These are phyloP conservation scores for Isoetes taiwanensis DNA, from an alignment of 75 land plant species.

Conservation along the genomic window DNA sequence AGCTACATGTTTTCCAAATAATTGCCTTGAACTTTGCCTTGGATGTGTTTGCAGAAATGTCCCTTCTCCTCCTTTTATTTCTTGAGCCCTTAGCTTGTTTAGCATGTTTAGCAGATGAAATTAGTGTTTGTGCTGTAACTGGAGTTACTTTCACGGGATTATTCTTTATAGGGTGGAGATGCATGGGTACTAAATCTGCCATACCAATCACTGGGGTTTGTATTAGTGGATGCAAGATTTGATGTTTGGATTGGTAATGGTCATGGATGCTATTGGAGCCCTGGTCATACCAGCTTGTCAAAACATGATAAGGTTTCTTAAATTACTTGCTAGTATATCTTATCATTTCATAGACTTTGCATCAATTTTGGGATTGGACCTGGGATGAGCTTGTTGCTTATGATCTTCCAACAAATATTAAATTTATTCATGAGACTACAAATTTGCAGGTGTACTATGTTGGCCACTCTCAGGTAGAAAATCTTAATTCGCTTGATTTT, in stretches of 20 bases:
- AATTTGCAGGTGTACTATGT: constrained; percentile 54
- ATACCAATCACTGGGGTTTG: constrained; percentile 67
- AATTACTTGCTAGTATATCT: background rate
- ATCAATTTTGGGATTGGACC: constrained; percentile 95
- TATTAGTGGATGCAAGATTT: constrained; percentile 78
- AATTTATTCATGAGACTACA: constrained; percentile 38
- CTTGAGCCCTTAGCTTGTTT: no score
- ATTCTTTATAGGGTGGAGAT: constrained; percentile 68
- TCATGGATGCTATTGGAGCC: constrained; percentile 84
- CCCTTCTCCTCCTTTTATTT: no score
- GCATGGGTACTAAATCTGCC: constrained; percentile 54
- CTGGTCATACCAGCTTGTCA: constrained; percentile 46
- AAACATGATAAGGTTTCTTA: constrained; percentile 30
- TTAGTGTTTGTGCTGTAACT: no score
- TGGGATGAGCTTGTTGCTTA: constrained; percentile 77
- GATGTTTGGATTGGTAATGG: constrained; percentile 98
- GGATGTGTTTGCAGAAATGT: no score
- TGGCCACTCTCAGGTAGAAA: constrained; percentile 78
- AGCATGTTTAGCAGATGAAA: no score
- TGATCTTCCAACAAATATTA: constrained; percentile 65
- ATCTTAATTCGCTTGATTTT: no score
- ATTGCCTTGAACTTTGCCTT: no score
- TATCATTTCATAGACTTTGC: background rate
- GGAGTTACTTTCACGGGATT: no score
- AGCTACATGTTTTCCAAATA: no score